phyloP scores from a whole-genome alignment of 306 rosid genomes.

The Alnus glutinosa region DNA sequence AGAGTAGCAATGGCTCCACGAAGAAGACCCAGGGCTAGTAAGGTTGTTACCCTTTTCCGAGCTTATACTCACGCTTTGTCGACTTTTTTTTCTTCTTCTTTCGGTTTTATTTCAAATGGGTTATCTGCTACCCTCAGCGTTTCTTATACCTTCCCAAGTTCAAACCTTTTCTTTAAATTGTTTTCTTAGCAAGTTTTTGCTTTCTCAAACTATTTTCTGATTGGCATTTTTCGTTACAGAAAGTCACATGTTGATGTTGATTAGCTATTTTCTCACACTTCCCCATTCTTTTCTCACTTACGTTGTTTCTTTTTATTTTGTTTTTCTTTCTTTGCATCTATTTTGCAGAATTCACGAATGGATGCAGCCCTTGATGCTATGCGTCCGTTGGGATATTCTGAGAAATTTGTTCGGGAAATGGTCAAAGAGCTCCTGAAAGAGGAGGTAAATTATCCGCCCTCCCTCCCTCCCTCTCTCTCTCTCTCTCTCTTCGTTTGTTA shows the following conservation, averaged over 20 bases:
- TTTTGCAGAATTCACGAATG: slow-evolving; percentile 39
- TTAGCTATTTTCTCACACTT: not conserved
- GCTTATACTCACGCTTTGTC: not conserved
- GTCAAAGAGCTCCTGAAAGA: slow-evolving; percentile 42
- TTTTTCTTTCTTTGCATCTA: not conserved
- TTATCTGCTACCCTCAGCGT: not conserved
- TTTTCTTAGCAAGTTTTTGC: not conserved
- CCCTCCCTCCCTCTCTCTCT: not conserved
- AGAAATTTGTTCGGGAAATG: slow-evolving; percentile 29
- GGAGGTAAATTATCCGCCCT: not conserved
- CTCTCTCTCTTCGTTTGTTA: not conserved
- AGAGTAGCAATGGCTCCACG: slow-evolving; percentile 28
- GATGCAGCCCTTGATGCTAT: slow-evolving; percentile 64
- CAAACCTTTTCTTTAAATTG: not conserved
- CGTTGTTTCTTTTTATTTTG: too few species aligned
- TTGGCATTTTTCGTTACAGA: not conserved
- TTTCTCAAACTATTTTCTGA: not conserved
- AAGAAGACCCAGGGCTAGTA: not conserved
- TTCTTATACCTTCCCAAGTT: not conserved
- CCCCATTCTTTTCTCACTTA: too few species aligned
- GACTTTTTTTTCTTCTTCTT: not conserved
- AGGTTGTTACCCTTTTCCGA: not conserved
- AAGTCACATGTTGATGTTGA: not conserved
- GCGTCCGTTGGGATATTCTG: slow-evolving; percentile 40
- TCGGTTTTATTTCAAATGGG: not conserved